Conservation (phyloP, 2,329 filamentous ascomycete species). For the Fusarium brachygibbosum region DNA sequence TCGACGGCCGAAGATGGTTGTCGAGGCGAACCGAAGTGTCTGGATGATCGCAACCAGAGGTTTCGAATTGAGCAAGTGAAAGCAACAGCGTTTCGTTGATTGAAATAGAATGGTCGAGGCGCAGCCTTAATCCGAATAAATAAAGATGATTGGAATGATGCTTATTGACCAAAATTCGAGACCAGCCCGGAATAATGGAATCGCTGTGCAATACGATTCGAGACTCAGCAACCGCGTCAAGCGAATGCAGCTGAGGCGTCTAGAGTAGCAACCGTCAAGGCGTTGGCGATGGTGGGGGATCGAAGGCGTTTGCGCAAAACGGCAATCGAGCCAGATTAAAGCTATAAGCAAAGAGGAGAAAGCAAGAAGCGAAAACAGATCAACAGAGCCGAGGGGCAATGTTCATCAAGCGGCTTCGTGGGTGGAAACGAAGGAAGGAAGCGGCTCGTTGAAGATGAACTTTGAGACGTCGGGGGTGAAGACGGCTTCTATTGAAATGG, state of each 20-base stretch:
- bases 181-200: slow-evolving; percentile 61
- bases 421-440: slow-evolving; percentile 49
- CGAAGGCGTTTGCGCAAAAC: slow-evolving; percentile 51
- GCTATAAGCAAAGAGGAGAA: slow-evolving; percentile 59
- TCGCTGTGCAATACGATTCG: slow-evolving; percentile 49
- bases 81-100: slow-evolving; percentile 20
- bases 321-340: slow-evolving; percentile 56
- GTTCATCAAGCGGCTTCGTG: slow-evolving; percentile 49
- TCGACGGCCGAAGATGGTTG: slow-evolving; percentile 32
- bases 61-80: slow-evolving; percentile 12
- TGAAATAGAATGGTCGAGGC: slow-evolving; percentile 49
- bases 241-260: slow-evolving; percentile 56
- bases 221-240: slow-evolving; percentile 61
- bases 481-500: slow-evolving; percentile 45
- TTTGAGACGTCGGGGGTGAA: slow-evolving; percentile 43
- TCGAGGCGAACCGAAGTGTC: slow-evolving; percentile 29
- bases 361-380: slow-evolving; percentile 49
- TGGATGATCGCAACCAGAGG: slow-evolving; percentile 30
- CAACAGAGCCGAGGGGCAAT: slow-evolving; percentile 46
- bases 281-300: slow-evolving; percentile 50
- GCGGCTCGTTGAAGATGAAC: slow-evolving; percentile 40
- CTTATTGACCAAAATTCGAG: slow-evolving; percentile 57
- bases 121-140: slow-evolving; percentile 52
- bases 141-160: slow-evolving; percentile 47
- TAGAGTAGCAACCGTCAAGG: slow-evolving; percentile 59